phyloP scores from a whole-genome alignment of 179 eudicot species.

The Heliamphora pulchella region DNA sequence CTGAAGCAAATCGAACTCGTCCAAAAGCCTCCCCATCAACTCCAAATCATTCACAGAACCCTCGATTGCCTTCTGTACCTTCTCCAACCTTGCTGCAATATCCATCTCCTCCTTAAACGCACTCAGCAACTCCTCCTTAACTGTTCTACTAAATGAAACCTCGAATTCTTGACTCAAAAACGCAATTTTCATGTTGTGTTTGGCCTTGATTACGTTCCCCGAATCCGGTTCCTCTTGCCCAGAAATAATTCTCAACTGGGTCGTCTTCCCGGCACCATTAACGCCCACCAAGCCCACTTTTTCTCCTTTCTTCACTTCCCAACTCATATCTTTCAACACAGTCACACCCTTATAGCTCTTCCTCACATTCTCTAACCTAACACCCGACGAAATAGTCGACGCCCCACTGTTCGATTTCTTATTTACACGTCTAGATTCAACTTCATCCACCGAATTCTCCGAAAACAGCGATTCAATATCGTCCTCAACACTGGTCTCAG shows the following conservation, averaged over 20 bases:
- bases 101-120: constrained; percentile 92
- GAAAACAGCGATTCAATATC: constrained; percentile 76
- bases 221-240: constrained; percentile 83
- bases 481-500: constrained; percentile 30
- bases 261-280: constrained; percentile 95
- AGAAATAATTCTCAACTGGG: constrained; percentile 80
- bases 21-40: constrained; percentile 90
- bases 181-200: constrained; percentile 70
- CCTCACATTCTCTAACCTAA: constrained; percentile 71
- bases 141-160: constrained; percentile 70
- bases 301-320: constrained; percentile 97
- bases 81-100: constrained; percentile 65
- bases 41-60: constrained; percentile 79
- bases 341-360: constrained; percentile 83
- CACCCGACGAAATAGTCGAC: constrained; percentile 76
- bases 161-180: constrained; percentile 93
- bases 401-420: constrained; percentile 56
- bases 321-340: constrained; percentile 64
- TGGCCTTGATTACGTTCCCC: constrained; percentile 86
- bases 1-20: constrained; percentile 89
- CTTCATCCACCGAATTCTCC: constrained; percentile 25
- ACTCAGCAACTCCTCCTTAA: constrained; percentile 79
- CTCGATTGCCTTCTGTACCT: constrained; percentile 89
- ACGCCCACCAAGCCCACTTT: constrained; percentile 96
- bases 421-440: constrained; percentile 32